A percentile compares a stretch with the other conserved stretches of the same genome.
phyloP scores from a whole-genome alignment of 163 green algal species.

The Volvox carteri region DNA sequence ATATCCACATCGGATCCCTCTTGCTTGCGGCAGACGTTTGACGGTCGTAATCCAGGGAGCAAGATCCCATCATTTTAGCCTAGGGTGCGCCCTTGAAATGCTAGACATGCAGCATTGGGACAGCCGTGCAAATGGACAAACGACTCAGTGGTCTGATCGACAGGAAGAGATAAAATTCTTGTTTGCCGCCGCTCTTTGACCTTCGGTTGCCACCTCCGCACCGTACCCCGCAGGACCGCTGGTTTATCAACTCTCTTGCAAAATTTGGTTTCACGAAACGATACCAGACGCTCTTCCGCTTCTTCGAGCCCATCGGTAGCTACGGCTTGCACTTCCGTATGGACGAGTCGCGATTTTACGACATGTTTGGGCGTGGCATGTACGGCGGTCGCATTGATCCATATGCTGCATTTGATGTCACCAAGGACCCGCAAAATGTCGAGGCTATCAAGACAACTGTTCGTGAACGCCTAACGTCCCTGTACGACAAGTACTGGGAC shows the following conservation, averaged over 20 bases:
- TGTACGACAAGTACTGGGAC: background rate
- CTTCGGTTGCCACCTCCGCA: too few species aligned
- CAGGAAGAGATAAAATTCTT: too few species aligned
- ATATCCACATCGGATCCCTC: too few species aligned
- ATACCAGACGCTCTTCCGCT: background rate
- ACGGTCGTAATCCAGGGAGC: too few species aligned
- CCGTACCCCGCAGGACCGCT: background rate
- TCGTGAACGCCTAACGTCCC: background rate
- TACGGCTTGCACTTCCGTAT: conserved; percentile 1
- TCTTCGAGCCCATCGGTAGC: background rate
- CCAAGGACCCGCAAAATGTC: background rate
- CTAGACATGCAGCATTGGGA: too few species aligned
- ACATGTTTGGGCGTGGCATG: background rate
- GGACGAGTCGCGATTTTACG: background rate
- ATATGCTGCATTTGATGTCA: background rate
- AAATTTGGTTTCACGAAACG: background rate
- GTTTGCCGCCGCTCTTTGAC: too few species aligned
- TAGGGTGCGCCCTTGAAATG: too few species aligned
- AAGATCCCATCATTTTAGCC: too few species aligned
- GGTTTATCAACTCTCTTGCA: background rate
- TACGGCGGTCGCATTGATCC: background rate
- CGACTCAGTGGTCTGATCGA: too few species aligned
- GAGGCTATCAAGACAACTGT: background rate
- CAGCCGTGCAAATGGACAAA: too few species aligned
- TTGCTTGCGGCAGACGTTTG: too few species aligned